A percentile compares a stretch with the other conserved stretches of the same genome.
Conservation (phyloP, 129 eudicot genomes). For the Ambrosia trifida region DNA sequence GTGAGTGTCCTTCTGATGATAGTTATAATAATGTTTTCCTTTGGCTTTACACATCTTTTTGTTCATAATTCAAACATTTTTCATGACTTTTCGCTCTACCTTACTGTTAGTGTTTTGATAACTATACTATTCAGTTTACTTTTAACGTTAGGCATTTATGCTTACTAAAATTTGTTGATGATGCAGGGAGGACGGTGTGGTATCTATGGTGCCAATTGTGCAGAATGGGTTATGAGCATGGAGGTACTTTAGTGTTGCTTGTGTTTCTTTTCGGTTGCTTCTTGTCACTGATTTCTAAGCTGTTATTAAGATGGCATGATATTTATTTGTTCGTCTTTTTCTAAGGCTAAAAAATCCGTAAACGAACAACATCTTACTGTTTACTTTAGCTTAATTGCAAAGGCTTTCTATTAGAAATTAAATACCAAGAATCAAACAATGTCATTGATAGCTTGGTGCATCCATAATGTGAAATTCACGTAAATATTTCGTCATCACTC, state of each 20-base stretch:
- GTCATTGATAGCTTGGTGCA: neutral
- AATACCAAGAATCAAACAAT: too few species aligned
- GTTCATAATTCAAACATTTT: neutral
- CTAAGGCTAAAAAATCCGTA: neutral
- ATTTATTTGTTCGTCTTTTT: neutral
- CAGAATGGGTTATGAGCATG: slow-evolving; percentile 96
- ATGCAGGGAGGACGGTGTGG: slow-evolving; percentile 86
- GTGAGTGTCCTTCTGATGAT: slow-evolving; percentile 48
- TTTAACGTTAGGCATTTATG: neutral
- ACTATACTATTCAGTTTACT: neutral
- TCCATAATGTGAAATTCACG: neutral
- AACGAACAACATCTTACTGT: neutral
- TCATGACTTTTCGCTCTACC: neutral
- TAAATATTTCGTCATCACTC: neutral
- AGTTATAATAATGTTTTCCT: neutral
- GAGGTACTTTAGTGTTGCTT: slow-evolving; percentile 47
- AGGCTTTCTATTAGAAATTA: too few species aligned
- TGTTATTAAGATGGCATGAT: neutral
- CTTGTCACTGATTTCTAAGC: neutral
- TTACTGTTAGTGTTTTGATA: neutral
- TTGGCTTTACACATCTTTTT: neutral
- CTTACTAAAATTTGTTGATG: slow-evolving; percentile 21
- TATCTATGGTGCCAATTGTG: slow-evolving; percentile 85
- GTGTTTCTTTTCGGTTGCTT: slow-evolving; percentile 11
- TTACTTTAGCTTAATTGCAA: neutral